Percentiles rank a stretch among this genome's conserved stretches.
Evolutionary conservation across 129 eudicot species (phyloP).

Genomic region (Flaveria linearis): DNA sequence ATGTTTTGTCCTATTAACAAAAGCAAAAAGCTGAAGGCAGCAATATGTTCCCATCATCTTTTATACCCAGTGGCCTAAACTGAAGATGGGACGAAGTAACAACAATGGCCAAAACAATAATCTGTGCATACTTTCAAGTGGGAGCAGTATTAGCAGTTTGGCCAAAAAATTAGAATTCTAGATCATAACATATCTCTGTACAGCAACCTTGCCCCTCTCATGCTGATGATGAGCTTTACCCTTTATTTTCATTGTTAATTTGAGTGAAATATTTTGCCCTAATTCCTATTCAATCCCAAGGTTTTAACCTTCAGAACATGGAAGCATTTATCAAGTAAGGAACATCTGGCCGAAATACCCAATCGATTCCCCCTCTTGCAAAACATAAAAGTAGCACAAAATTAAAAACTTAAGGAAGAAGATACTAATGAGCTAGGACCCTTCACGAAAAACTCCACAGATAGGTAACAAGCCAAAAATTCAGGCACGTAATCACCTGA

Average conservation of each 20-base stretch:
- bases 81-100: background rate
- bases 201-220: background rate
- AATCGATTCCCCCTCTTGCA: too few species aligned
- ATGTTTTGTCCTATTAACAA: too few species aligned
- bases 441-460: too few species aligned
- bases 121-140: background rate
- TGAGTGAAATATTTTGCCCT: background rate
- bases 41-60: background rate
- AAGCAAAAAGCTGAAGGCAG: background rate
- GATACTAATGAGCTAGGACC: too few species aligned
- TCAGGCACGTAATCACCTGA: too few species aligned
- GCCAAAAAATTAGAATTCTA: too few species aligned
- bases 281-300: background rate
- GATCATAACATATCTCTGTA: background rate
- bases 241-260: background rate
- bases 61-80: background rate
- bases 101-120: background rate
- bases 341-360: too few species aligned
- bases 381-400: too few species aligned
- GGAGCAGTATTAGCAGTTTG: background rate
- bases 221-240: background rate
- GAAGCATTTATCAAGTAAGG: too few species aligned
- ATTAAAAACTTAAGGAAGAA: too few species aligned
- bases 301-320: background rate
- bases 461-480: too few species aligned